Percentiles rank a stretch among this genome's conserved stretches.
Evolutionary conservation across 73 alveolate genomes (phyloP).

Genomic region (Loxodes magnus): DNA sequence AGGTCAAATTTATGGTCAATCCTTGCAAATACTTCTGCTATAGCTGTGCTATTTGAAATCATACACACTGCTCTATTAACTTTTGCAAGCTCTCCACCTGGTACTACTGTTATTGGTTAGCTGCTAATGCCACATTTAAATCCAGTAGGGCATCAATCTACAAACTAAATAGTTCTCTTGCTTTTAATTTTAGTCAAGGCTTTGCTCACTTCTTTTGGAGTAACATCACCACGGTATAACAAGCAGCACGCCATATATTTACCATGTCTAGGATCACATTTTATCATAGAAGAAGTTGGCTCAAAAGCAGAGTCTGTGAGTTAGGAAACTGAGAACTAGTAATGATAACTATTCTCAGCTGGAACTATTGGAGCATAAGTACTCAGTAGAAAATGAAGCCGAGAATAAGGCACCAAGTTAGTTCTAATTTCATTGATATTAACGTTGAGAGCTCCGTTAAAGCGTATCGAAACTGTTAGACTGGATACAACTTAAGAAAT

Average conservation of each 20-base stretch:
- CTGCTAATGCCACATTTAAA: slow-evolving; percentile 95
- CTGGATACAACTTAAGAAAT: slow-evolving; percentile 32
- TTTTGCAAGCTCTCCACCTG: slow-evolving; percentile 95
- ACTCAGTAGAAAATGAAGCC: slow-evolving; percentile 39
- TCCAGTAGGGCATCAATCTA: slow-evolving; percentile 97
- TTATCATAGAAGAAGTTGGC: slow-evolving; percentile 11
- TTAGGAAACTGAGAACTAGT: slow-evolving; percentile 8
- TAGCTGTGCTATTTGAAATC: slow-evolving; percentile 47
- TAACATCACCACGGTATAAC: slow-evolving; percentile 47
- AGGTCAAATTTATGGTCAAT: slow-evolving; percentile 54
- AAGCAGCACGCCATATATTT: slow-evolving; percentile 35
- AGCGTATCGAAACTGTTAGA: slow-evolving; percentile 23
- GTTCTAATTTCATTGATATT: slow-evolving; percentile 35
- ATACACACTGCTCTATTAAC: slow-evolving; percentile 75
- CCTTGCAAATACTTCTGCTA: slow-evolving; percentile 50
- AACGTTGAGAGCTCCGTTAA: slow-evolving; percentile 52
- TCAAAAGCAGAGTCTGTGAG: slow-evolving; percentile 28
- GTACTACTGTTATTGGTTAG: slow-evolving; percentile 93
- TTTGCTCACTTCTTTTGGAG: slow-evolving; percentile 51
- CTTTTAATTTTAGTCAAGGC: slow-evolving; percentile 61
- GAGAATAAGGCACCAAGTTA: slow-evolving; percentile 43
- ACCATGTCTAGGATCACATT: slow-evolving; percentile 26
- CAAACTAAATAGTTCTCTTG: slow-evolving; percentile 93
- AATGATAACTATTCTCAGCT: slow-evolving; percentile 35
- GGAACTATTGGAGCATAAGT: slow-evolving; percentile 40